phyloP scores from a whole-genome alignment of 176 grass and related monocot species.

The Eragrostis curvula region DNA sequence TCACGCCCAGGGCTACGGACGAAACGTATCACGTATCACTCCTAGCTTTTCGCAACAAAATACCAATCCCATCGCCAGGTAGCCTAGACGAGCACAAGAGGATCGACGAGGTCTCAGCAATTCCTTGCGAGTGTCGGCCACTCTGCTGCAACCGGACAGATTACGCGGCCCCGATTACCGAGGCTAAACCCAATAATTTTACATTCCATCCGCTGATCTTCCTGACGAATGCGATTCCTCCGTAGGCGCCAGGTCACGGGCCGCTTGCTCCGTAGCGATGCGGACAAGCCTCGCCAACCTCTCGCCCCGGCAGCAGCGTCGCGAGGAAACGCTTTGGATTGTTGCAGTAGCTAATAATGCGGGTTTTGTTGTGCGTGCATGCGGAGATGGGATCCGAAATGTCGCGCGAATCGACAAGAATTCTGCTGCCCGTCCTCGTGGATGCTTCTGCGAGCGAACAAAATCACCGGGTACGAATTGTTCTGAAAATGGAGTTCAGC shows the following conservation, averaged over 20 bases:
- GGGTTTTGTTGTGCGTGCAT: background rate
- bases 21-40: background rate
- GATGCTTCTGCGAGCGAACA: background rate
- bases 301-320: background rate
- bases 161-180: background rate
- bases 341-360: slow-evolving; percentile 25
- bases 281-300: slow-evolving; percentile 19
- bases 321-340: slow-evolving; percentile 7
- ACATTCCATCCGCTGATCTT: background rate
- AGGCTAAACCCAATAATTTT: background rate
- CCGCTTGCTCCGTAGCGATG: slow-evolving; percentile 23
- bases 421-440: slow-evolving; percentile 3
- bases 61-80: background rate
- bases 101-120: background rate
- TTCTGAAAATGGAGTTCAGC: background rate
- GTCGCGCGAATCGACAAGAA: background rate
- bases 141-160: background rate
- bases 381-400: slow-evolving; percentile 31
- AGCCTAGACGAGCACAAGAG: background rate
- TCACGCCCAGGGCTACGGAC: background rate
- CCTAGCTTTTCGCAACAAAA: background rate
- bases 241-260: slow-evolving; percentile 47
- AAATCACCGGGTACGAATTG: background rate
- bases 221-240: slow-evolving; percentile 11
- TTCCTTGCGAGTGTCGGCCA: slow-evolving; percentile 17